Base-by-base conservation (phyloP, 2,329 filamentous ascomycete species). In the Epichloe uncinata region DNA sequence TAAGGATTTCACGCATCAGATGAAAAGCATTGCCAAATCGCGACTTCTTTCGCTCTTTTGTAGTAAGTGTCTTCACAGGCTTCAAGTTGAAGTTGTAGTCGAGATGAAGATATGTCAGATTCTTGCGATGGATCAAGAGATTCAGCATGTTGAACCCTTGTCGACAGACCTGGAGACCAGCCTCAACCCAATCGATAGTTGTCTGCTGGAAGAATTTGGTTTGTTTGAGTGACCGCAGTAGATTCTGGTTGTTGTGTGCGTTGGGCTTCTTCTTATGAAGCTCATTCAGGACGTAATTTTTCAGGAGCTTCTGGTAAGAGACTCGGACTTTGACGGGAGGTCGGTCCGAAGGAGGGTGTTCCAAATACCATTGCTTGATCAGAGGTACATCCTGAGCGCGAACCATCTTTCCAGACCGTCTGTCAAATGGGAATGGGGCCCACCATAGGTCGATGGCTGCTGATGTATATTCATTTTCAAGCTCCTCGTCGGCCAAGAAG, bases 141-240 rank as follows among this genome's bases (percentile, higher is more conserved):
- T 98, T 98, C 52, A 98, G 74, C 91, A 98, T 98, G 70, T 98
- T 98, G 75, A 96, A 98, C 50, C 93, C 93, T 66, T 98, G 93
- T 47, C 93, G 82, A 66, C 93, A 98, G 54, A 98, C 93, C 70
- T 98, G 94, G 62, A 98, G 77, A 71, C 94, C 93, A 59, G 94
- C 93, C 71, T 98, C 93, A 41, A 98, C 93, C 93, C 93, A 98
- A 66, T 98, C 93, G 55, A 98, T 97, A 8, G 88, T 95, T 3
- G 93, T 98, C 68, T 97, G 93, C 68, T 98, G 94, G 77, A 98
- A 98, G 72, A 98, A 98, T 63, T 98, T 98, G 45, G 93, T 98
- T 58, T 88, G 83, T 69, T 96, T 97, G 57, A 98, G 69, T 8
- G 88, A 94, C 59, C 81, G 82, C 64, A 97, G 78, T 52, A 98